Conservation (phyloP, 352 stramenopile species). For the Pythium aquatile region DNA sequence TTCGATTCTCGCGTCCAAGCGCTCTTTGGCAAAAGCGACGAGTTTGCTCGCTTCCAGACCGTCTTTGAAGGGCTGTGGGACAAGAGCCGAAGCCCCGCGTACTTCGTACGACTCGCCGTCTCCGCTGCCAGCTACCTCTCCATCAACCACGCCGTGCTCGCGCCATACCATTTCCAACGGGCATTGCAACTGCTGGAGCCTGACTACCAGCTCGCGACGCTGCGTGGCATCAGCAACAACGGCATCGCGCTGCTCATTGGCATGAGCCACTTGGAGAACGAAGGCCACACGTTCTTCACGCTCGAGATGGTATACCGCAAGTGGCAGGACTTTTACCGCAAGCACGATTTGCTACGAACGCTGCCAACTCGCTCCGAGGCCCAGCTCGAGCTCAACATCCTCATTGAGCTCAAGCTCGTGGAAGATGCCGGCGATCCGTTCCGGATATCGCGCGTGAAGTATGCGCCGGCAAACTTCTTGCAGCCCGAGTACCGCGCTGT, state of each 20-base stretch:
- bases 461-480: conserved; percentile 40
- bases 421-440: conserved; percentile 77
- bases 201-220: conserved; percentile 68
- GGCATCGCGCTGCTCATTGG: conserved; percentile 74
- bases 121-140: conserved; percentile 52
- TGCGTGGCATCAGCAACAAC: conserved; percentile 62
- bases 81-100: conserved; percentile 53
- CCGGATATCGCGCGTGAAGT: conserved; percentile 50
- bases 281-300: conserved; percentile 62
- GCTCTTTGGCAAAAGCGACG: conserved; percentile 34
- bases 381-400: conserved; percentile 70
- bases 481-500: conserved; percentile 78
- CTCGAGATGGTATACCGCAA: conserved; percentile 84
- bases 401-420: conserved; percentile 68
- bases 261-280: conserved; percentile 76
- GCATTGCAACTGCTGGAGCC: conserved; percentile 65
- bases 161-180: conserved; percentile 39
- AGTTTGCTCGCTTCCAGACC: conserved; percentile 38
- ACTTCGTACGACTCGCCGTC: conserved; percentile 62
- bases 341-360: conserved; percentile 65
- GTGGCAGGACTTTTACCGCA: conserved; percentile 78
- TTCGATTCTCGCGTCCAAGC: conserved; percentile 48
- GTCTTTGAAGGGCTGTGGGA: conserved; percentile 79
- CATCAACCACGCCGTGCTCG: conserved; percentile 36
- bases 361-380: conserved; percentile 69